Base-by-base conservation (phyloP, 2,329 filamentous ascomycete genomes). In the Fusarium pseudograminearum region DNA sequence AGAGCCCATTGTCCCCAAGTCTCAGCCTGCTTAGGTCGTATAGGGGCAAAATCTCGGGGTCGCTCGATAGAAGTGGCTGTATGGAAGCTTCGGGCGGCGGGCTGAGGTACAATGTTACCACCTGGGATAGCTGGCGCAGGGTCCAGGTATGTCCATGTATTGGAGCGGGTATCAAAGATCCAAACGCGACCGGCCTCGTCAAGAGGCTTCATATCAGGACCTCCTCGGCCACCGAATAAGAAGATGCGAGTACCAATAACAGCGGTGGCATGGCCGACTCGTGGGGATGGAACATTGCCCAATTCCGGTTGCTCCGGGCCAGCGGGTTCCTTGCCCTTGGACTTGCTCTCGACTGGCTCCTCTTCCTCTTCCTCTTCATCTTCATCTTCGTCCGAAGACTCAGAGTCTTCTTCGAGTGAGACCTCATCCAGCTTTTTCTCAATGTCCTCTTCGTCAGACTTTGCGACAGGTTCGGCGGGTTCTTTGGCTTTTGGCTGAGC, bases 171-270 rank as follows among this genome's bases (percentile, higher is more conserved):
- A 76, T 93, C 87, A 74, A 92, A 94, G 31, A 89, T 83, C 93
- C 93, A 97, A 53, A 97, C 84, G 5, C 88, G 84, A 18, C 93
- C 93, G 14, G 83, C 78, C 74, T 97, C 93, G 54, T 94, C 88
- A 14, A 97, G 83, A 1, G 92, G 89, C 3, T 86, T 82, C 87
- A 92, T 90, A 30, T 88, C 88, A 5, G 84, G 80, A 0, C 91
- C 91, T 34, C 91, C 90, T 45, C 92, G 89, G 12, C 94, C 93
- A 48, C 93, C 93, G 78, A 94, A 97, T 42, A 97, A 69, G 79
- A 95, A 95, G 73, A 97, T 89, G 24, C 89, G 89, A 45, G 86
- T 85, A 61, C 89, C 85, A 61, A 96, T 86, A 2, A 89, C 85
- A 15, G 90, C 87, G 0, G 90, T 88, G 34, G 93, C 90, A 70